Conservation (phyloP, 2,329 filamentous ascomycete species). For the Fusarium lateritium region DNA sequence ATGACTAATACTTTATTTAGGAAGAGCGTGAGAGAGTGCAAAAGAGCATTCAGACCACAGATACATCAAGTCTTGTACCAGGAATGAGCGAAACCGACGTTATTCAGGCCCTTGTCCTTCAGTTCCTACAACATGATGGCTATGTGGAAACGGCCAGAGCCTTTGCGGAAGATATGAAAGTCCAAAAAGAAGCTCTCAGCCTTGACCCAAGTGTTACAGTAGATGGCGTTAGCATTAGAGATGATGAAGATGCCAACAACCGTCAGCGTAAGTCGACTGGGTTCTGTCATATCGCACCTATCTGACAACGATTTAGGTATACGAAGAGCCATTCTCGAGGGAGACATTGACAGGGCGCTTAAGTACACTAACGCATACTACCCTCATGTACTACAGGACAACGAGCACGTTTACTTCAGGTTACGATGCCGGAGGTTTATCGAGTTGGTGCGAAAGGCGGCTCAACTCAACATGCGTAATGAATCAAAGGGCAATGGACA, state of each 20-base stretch:
- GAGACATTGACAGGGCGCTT: conserved; percentile 92
- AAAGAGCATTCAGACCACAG: conserved; percentile 70
- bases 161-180: conserved; percentile 85
- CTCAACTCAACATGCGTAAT: conserved; percentile 71
- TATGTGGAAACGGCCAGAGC: conserved; percentile 94
- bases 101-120: conserved; percentile 84
- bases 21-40: conserved; percentile 73
- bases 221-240: conserved; percentile 76
- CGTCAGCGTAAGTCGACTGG: conserved; percentile 77
- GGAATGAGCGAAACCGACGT: conserved; percentile 81
- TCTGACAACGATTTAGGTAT: conserved; percentile 73
- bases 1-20: conserved; percentile 56
- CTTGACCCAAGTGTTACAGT: conserved; percentile 68
- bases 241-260: conserved; percentile 89
- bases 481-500: conserved; percentile 63
- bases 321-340: conserved; percentile 87
- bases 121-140: conserved; percentile 94
- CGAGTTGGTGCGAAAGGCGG: conserved; percentile 87
- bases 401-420: conserved; percentile 89
- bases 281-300: not conserved
- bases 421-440: conserved; percentile 93
- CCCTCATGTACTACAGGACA: conserved; percentile 82
- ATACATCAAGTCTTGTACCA: conserved; percentile 73
- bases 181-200: conserved; percentile 79
- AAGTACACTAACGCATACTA: conserved; percentile 85